Evolutionary conservation across 331 rosid genomes (phyloP).

Genomic region (Stylosanthes scabra): DNA sequence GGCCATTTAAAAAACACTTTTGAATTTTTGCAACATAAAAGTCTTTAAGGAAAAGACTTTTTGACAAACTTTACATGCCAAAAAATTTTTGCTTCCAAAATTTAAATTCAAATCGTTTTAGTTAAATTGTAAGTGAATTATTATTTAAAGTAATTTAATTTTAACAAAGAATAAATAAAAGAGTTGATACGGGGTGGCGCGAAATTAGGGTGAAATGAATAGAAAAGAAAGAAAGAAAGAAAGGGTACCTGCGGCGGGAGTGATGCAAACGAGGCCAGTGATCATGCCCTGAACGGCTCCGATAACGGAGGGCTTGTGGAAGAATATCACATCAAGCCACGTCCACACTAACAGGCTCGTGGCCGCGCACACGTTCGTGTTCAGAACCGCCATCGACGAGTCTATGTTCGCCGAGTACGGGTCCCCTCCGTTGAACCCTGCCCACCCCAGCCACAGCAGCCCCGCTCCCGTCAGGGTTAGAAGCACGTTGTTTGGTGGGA

Average conservation of each 20-base stretch:
- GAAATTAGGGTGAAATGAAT: no score
- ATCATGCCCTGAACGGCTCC: constrained; percentile 86
- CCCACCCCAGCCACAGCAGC: constrained; percentile 74
- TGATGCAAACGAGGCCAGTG: constrained; percentile 77
- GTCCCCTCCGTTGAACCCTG: constrained; percentile 80
- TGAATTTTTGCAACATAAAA: no score
- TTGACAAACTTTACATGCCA: no score
- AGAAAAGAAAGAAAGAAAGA: no score
- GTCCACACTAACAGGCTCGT: constrained; percentile 73
- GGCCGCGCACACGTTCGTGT: constrained; percentile 76
- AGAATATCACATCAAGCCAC: constrained; percentile 65
- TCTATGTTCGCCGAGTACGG: constrained; percentile 68
- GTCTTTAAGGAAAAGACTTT: no score
- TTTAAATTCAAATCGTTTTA: no score
- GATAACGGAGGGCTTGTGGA: constrained; percentile 69
- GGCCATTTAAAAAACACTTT: no score
- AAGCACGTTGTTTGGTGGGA: constrained; percentile 73
- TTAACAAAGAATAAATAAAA: no score
- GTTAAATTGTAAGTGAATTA: no score
- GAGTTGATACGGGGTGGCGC: no score
- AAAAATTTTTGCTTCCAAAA: no score
- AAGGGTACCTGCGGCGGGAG: constrained; percentile 65
- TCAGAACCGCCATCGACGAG: constrained; percentile 69
- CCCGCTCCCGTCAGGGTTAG: constrained; percentile 71
- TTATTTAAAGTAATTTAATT: no score